phyloP scores from a whole-genome alignment of 192 early-diverging fungal genomes.

The Phlyctochytrium arcticum region DNA sequence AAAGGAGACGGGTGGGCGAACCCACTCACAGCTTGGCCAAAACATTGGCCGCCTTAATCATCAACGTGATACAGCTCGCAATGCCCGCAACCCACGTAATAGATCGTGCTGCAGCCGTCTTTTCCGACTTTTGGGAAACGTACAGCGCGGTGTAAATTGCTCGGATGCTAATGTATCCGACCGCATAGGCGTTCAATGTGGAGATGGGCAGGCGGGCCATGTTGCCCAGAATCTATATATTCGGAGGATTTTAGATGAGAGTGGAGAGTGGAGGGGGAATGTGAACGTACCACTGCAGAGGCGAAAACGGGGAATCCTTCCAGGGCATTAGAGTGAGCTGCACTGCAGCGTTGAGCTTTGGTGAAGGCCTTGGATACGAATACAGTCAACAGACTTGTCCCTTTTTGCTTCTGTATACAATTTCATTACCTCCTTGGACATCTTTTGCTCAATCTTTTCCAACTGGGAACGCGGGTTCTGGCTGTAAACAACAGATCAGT shows the following conservation, averaged over 20 bases:
- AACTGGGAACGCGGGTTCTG: background rate
- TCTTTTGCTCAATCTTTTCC: background rate
- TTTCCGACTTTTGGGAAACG: no score
- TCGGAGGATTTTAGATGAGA: background rate
- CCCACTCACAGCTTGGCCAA: no score
- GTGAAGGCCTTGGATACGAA: background rate
- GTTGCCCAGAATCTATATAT: background rate
- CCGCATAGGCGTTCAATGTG: background rate
- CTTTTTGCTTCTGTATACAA: no score
- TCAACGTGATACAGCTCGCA: no score
- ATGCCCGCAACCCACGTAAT: no score
- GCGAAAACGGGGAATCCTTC: conserved; percentile 1
- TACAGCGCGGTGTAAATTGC: conserved; percentile 2
- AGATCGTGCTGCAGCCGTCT: no score
- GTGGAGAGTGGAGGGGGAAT: background rate
- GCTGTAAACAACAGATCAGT: background rate
- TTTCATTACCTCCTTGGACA: background rate
- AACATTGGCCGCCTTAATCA: no score
- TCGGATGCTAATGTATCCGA: background rate
- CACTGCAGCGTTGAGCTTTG: background rate
- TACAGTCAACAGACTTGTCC: background rate
- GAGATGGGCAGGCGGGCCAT: background rate
- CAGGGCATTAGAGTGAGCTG: background rate
- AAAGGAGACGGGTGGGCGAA: no score
- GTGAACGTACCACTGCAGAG: background rate